Percentiles rank a stretch among this genome's conserved stretches.
These are phyloP conservation scores for Amanita inopinata DNA, from an alignment of 768 basidiomycete species.

Conservation along the genomic window DNA sequence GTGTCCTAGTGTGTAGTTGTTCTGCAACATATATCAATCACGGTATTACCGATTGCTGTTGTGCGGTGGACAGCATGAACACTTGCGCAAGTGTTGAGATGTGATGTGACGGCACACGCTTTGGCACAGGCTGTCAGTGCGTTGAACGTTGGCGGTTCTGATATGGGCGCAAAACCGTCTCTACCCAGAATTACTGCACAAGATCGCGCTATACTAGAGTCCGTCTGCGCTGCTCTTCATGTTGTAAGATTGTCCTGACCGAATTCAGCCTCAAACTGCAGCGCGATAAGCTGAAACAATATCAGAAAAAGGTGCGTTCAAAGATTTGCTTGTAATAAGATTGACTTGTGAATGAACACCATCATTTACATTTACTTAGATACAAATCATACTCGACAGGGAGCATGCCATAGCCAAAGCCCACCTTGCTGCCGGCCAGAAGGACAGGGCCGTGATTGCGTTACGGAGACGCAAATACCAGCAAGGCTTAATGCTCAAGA, in stretches of 20 bases:
- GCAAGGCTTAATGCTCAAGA: constrained; percentile 76
- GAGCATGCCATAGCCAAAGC: constrained; percentile 86
- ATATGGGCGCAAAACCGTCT: constrained; percentile 67
- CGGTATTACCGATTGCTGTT: constrained; percentile 30
- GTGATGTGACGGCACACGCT: constrained; percentile 25
- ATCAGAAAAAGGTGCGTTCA: constrained; percentile 79
- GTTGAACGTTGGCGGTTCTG: no score
- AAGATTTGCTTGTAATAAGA: no score
- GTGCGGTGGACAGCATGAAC: constrained; percentile 26
- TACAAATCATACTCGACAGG: constrained; percentile 76
- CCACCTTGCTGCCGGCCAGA: constrained; percentile 73
- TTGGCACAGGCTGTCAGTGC: no score
- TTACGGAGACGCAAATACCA: constrained; percentile 91
- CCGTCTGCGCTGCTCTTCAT: constrained; percentile 22
- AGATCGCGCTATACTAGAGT: constrained; percentile 96
- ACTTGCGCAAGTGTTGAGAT: constrained; percentile 21
- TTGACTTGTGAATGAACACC: no score
- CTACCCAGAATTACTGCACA: constrained; percentile 85
- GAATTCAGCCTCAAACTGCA: constrained; percentile 80
- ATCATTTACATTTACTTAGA: constrained; percentile 33
- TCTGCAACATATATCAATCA: constrained; percentile 24
- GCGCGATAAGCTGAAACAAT: constrained; percentile 90
- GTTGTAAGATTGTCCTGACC: constrained; percentile 9
- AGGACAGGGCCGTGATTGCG: constrained; percentile 80
- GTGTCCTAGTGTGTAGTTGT: neutral